Evolutionary conservation across 352 stramenopile species (phyloP).

Genomic region (Phytophthora vignae): DNA sequence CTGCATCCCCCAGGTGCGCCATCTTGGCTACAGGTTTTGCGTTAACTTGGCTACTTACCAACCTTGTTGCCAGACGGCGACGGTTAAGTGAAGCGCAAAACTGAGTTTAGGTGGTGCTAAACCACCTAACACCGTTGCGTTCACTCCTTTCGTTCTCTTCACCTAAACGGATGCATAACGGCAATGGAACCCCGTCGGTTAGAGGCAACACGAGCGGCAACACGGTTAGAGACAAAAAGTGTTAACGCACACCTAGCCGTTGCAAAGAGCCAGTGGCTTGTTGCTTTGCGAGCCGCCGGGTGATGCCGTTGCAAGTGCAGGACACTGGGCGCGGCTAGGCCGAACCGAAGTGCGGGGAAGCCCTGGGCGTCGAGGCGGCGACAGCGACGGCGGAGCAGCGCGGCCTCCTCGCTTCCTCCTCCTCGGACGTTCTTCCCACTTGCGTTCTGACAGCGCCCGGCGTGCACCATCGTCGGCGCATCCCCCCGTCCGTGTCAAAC

Average conservation of each 20-base stretch:
- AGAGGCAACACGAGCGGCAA: too few relatives aligned
- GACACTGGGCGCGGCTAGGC: background rate
- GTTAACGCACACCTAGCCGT: background rate
- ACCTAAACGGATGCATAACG: background rate
- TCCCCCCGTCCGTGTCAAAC: slow-evolving; percentile 13
- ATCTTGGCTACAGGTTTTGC: background rate
- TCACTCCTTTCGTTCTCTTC: background rate
- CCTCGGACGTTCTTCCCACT: slow-evolving; percentile 1
- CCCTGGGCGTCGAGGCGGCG: background rate
- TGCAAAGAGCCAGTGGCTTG: background rate
- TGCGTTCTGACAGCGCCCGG: slow-evolving; percentile 22
- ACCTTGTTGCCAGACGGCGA: background rate
- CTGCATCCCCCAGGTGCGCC: slow-evolving; percentile 1
- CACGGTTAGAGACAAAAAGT: background rate
- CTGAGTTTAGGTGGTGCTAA: slow-evolving; percentile 2
- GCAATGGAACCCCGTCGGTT: background rate
- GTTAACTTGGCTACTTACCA: slow-evolving; percentile 1
- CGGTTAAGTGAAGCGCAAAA: background rate
- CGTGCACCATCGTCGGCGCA: slow-evolving; percentile 14
- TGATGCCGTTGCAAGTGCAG: background rate
- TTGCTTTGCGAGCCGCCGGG: background rate
- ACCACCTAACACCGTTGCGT: background rate
- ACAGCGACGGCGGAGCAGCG: background rate
- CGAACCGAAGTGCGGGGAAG: background rate
- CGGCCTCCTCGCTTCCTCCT: slow-evolving; percentile 16